phyloP scores from a whole-genome alignment of 805 yeast species.

The Schwanniomyces pseudopolymorphus region DNA sequence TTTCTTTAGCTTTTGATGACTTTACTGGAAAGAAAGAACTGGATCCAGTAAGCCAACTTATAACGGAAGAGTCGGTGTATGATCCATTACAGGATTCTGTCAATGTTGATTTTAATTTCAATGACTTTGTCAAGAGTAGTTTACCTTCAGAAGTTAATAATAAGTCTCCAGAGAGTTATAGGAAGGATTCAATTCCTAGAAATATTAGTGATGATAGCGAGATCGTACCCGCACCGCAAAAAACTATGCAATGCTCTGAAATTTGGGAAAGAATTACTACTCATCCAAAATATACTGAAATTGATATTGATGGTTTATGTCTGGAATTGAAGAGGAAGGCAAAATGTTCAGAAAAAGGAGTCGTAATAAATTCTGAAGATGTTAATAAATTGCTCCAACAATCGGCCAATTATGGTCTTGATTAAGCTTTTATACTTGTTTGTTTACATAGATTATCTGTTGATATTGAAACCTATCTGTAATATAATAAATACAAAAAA shows the following conservation, averaged over 20 bases:
- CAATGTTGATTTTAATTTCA: conserved; percentile 34
- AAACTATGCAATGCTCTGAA: conserved; percentile 71
- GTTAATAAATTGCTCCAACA: conserved; percentile 56
- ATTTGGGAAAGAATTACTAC: conserved; percentile 95
- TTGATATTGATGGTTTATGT: conserved; percentile 94
- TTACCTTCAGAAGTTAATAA: conserved; percentile 20
- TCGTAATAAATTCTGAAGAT: conserved; percentile 77
- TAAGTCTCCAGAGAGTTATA: conserved; percentile 11
- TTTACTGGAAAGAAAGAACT: conserved; percentile 13
- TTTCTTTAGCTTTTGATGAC: conserved; percentile 48
- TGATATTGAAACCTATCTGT: not conserved
- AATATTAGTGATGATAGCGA: conserved; percentile 24
- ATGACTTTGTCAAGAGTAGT: conserved; percentile 35
- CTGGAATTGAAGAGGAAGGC: conserved; percentile 87
- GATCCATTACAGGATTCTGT: conserved; percentile 47
- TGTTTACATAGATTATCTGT: not conserved
- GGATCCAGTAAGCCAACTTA: conserved; percentile 44
- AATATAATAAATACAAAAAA: too few relatives aligned
- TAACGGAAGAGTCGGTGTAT: conserved; percentile 56
- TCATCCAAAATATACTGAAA: conserved; percentile 89
- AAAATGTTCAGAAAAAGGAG: conserved; percentile 91
- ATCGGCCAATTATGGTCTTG: conserved; percentile 13
- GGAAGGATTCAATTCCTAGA: not conserved
- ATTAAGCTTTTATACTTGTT: not conserved
- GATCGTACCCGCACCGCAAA: conserved; percentile 70